phyloP scores from a whole-genome alignment of 345 rosid species.

The Limnanthes douglasii region DNA sequence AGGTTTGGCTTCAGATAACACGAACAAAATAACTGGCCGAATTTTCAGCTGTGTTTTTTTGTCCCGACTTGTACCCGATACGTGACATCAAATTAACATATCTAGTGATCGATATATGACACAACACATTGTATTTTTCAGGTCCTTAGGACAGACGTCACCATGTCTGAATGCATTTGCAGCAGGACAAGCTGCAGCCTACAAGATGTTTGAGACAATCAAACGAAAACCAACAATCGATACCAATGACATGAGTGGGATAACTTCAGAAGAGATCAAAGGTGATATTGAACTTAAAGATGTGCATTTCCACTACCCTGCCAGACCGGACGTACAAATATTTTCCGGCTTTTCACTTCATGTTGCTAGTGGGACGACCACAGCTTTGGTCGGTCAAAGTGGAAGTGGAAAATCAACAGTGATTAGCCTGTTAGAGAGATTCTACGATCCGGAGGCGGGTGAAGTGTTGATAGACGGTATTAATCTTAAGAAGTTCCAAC shows the following conservation, averaged over 20 bases:
- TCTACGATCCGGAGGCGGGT: constrained; percentile 22
- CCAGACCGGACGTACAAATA: constrained; percentile 20
- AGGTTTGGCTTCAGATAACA: no score
- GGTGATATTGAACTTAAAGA: constrained; percentile 22
- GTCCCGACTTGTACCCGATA: no score
- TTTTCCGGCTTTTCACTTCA: constrained; percentile 19
- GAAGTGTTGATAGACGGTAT: constrained; percentile 18
- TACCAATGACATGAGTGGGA: constrained; percentile 11
- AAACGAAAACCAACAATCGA: constrained; percentile 17
- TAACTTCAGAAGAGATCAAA: constrained; percentile 8
- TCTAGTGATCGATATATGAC: no score
- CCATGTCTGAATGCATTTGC: constrained; percentile 34
- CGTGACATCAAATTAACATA: no score
- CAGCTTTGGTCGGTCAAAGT: constrained; percentile 29
- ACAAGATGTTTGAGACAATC: constrained; percentile 19
- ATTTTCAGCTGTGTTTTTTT: neutral
- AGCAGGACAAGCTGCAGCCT: constrained; percentile 33
- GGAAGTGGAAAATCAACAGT: constrained; percentile 32
- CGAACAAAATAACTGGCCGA: no score
- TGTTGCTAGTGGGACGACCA: constrained; percentile 13
- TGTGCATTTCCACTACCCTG: constrained; percentile 18
- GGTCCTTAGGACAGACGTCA: constrained; percentile 27
- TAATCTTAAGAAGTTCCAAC: constrained; percentile 15
- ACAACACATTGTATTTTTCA: constrained; percentile 20
- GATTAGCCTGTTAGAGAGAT: constrained; percentile 22